Base-by-base conservation (phyloP, 2,329 filamentous ascomycete species). In the Reticulascus tulasneorum region DNA sequence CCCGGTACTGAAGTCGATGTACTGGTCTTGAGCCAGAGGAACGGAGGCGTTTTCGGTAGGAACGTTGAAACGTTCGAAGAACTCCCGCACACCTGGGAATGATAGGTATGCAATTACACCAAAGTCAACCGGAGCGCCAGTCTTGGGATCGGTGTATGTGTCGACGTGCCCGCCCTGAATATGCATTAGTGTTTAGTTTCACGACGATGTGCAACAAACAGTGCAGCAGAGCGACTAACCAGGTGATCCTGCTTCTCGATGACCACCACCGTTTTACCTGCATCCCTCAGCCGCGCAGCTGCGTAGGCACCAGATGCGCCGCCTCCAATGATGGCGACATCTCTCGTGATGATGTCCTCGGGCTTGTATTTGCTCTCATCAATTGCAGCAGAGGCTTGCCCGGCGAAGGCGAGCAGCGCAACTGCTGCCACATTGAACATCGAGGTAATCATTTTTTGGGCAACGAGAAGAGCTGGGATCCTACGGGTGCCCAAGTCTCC, bases 321-420 rank as follows among this genome's bases (percentile, higher is more conserved):
- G 28, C 68, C 71, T 24, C 73, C 73, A 23, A 77, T 61, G 43
- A 77, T 59, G 35, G 77, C 64, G 13, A 66, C 69, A 48, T 76
- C 72, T 49, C 48, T 28, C 5, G 35, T 21, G 16, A 40, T 37
- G 9, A 42, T 40, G 37, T 42, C 40, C 23, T 40, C 26, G 29
- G 42, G 36, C 12, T 25, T 30, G 28, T 40, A 40, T 7, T 36
- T 26, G 7, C 37, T 40, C 19, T 42, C 40, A 16, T 42, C 37
- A n/a, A 19, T 40, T 35, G 32, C 32, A 37, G 13, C 25, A 36
- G n/a, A 37, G 32, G 7, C 17, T n/a, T n/a, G n/a, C n/a, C n/a
- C n/a, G n/a, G n/a, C n/a, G n/a, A n/a, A n/a, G n/a, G n/a, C n/a
- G n/a, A n/a, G n/a, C n/a, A n/a, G n/a, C n/a, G n/a, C n/a, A n/a